Evolutionary conservation across 441 rosid species (phyloP).

Genomic region (Pelargonium myrrhifolium): DNA sequence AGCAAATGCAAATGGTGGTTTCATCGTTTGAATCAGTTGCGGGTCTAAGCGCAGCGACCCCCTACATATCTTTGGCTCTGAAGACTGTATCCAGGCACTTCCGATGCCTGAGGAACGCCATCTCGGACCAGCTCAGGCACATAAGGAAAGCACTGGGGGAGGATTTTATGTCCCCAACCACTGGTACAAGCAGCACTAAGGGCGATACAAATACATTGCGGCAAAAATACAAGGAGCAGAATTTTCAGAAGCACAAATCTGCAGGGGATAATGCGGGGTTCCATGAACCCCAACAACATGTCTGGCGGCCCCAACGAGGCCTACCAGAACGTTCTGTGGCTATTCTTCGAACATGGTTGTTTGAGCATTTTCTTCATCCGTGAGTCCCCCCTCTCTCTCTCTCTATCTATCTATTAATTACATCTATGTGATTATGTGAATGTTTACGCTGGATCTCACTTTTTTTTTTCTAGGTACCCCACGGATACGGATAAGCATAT

Average conservation of each 20-base stretch:
- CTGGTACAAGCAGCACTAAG: conserved; percentile 25
- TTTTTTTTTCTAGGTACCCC: conserved; percentile 39
- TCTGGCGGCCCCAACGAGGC: conserved; percentile 64
- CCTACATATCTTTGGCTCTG: conserved; percentile 43
- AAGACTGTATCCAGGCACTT: conserved; percentile 42
- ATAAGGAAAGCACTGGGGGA: conserved; percentile 34
- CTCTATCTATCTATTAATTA: not conserved
- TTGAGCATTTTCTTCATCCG: conserved; percentile 65
- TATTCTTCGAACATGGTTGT: conserved; percentile 55
- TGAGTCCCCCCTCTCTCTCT: conserved; percentile 18
- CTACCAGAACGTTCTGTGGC: conserved; percentile 62
- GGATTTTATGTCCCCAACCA: conserved; percentile 24
- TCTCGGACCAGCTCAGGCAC: conserved; percentile 36
- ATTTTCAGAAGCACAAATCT: not conserved
- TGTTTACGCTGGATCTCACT: not conserved
- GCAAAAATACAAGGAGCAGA: conserved; percentile 26
- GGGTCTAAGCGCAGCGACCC: conserved; percentile 50
- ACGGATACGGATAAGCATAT: conserved; percentile 51
- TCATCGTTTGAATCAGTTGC: conserved; percentile 53
- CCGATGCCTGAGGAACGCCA: conserved; percentile 34
- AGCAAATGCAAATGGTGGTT: conserved; percentile 60
- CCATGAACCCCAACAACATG: conserved; percentile 16
- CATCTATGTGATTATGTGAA: not conserved
- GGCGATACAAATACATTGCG: conserved; percentile 24
- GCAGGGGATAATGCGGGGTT: not conserved